These are phyloP conservation scores for Ceratocystis lukuohia DNA, from an alignment of 2,329 filamentous ascomycete species.

Conservation along the genomic window DNA sequence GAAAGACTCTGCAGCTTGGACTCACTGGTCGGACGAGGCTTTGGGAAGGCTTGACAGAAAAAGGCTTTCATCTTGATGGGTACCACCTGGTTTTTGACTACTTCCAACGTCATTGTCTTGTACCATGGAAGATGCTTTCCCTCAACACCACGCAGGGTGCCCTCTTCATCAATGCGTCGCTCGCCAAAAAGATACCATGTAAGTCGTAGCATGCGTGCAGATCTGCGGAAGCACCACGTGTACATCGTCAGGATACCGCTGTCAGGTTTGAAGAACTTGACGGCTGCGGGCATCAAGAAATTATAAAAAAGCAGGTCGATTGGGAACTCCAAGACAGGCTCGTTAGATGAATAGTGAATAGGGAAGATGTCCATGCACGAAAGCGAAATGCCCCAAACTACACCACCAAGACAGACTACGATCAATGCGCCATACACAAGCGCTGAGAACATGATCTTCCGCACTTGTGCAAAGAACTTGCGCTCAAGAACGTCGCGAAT, in stretches of 20 bases:
- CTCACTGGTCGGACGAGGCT: neutral
- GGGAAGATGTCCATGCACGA: constrained; percentile 61
- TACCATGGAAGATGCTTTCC: constrained; percentile 31
- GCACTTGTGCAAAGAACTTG: constrained; percentile 78
- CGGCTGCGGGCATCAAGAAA: constrained; percentile 78
- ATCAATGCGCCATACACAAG: constrained; percentile 90
- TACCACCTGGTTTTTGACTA: constrained; percentile 36
- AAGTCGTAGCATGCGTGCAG: constrained; percentile 64
- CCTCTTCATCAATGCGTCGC: constrained; percentile 68
- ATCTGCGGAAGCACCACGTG: constrained; percentile 89
- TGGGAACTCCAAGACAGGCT: constrained; percentile 86
- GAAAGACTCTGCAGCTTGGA: neutral
- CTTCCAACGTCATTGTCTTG: constrained; percentile 28
- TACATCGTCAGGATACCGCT: constrained; percentile 77
- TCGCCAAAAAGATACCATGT: constrained; percentile 92
- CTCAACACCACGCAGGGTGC: constrained; percentile 34
- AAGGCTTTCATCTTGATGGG: constrained; percentile 29
- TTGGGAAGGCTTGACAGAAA: neutral
- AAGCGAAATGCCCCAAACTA: constrained; percentile 78
- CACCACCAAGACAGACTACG: constrained; percentile 81
- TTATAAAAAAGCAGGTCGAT: constrained; percentile 94
- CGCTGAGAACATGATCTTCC: constrained; percentile 92
- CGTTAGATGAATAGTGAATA: constrained; percentile 84
- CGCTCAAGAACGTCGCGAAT: constrained; percentile 93
- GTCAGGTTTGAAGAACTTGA: constrained; percentile 73